A percentile compares a stretch with the other conserved stretches of the same genome.
phyloP scores from a whole-genome alignment of 2,329 filamentous ascomycete genomes.

The Penicillium frequentans region DNA sequence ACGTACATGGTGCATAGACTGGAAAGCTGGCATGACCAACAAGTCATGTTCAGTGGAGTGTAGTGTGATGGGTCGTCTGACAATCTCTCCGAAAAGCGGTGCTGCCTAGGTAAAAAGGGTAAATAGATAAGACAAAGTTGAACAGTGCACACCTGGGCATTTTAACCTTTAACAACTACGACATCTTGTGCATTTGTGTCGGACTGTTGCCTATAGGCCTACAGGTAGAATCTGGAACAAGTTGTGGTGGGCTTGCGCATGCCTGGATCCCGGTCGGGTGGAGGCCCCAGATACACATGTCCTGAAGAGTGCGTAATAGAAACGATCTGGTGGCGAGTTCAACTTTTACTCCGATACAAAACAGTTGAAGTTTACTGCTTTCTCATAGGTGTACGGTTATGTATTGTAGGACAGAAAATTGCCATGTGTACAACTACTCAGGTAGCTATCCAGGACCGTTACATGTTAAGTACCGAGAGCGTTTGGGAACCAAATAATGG shows the following conservation, averaged over 20 bases:
- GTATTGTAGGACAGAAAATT: not conserved
- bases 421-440: not conserved
- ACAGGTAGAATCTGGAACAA: not conserved
- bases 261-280: constrained; percentile 3
- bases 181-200: no score
- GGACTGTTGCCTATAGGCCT: not conserved
- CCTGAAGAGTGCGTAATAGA: constrained; percentile 1
- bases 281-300: not conserved
- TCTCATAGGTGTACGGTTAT: not conserved
- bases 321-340: not conserved
- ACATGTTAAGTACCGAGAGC: not conserved
- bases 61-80: not conserved
- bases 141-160: not conserved
- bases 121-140: not conserved
- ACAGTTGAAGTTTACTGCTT: not conserved
- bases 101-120: not conserved
- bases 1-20: not conserved
- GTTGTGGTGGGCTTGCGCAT: not conserved
- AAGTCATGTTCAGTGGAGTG: not conserved
- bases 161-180: not conserved
- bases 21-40: not conserved
- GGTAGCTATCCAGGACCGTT: not conserved
- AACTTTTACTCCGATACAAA: not conserved
- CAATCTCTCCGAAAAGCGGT: not conserved
- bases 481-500: not conserved